These are phyloP conservation scores for Oenanthe sinensis DNA, from an alignment of 129 eudicot species.

Conservation along the genomic window DNA sequence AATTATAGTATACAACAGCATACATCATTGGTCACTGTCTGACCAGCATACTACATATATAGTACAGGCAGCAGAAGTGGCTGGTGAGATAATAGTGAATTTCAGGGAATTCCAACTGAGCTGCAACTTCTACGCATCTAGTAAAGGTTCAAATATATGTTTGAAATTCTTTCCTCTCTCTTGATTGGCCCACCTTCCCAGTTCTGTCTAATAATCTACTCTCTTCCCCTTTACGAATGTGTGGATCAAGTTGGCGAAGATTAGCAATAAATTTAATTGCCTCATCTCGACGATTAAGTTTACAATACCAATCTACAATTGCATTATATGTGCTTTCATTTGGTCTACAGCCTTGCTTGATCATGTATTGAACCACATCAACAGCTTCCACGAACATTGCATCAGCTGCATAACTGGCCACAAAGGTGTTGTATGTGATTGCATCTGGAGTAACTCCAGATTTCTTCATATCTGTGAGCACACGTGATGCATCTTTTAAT, in stretches of 20 bases:
- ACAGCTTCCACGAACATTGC: slow-evolving; percentile 75
- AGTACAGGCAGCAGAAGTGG: slow-evolving; percentile 2
- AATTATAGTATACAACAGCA: not conserved
- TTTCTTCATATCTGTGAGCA: slow-evolving; percentile 53
- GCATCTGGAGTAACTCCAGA: slow-evolving; percentile 59
- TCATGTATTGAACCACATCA: slow-evolving; percentile 75
- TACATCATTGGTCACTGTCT: not conserved
- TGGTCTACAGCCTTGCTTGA: slow-evolving; percentile 73
- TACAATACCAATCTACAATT: slow-evolving; percentile 77
- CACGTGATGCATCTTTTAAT: slow-evolving; percentile 74
- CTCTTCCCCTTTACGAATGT: slow-evolving; percentile 57
- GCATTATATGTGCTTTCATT: slow-evolving; percentile 68
- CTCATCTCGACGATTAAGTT: slow-evolving; percentile 57
- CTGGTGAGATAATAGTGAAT: not conserved
- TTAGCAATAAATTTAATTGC: slow-evolving; percentile 45
- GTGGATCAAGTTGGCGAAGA: slow-evolving; percentile 62
- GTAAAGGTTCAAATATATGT: not conserved
- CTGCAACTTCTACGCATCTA: not conserved
- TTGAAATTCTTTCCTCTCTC: not conserved
- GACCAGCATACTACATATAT: slow-evolving; percentile 3
- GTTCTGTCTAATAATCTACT: slow-evolving; percentile 35
- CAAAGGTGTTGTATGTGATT: slow-evolving; percentile 71
- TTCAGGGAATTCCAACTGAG: not conserved
- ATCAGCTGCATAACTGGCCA: slow-evolving; percentile 67
- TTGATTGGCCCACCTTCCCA: not conserved